A percentile compares a stretch with the other conserved stretches of the same genome.
phyloP scores from a whole-genome alignment of 768 basidiomycete genomes.

The Hortiboletus flavorubellus region DNA sequence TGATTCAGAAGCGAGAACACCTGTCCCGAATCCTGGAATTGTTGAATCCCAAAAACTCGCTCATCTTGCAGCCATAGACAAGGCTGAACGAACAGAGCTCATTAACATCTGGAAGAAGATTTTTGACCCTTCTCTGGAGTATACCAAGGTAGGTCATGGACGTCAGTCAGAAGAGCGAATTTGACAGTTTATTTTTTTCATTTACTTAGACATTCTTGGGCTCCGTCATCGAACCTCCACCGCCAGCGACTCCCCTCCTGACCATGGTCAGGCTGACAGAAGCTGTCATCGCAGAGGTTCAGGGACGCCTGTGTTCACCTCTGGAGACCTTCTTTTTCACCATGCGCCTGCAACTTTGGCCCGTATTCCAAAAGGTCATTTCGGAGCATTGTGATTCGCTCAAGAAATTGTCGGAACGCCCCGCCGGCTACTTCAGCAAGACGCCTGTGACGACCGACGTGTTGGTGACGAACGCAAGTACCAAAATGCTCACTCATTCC shows the following conservation, averaged over 20 bases:
- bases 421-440: conserved; percentile 60
- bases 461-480: conserved; percentile 56
- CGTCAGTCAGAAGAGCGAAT: not conserved
- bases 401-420: conserved; percentile 78
- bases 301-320: conserved; percentile 73
- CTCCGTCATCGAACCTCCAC: conserved; percentile 66
- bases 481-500: not conserved
- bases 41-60: conserved; percentile 24
- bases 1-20: conserved; percentile 50
- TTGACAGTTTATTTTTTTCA: not conserved
- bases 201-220: conserved; percentile 59
- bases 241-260: conserved; percentile 72
- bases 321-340: conserved; percentile 79
- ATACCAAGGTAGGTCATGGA: conserved; percentile 59
- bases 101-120: conserved; percentile 86
- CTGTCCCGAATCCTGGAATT: conserved; percentile 27
- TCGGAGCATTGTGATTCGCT: conserved; percentile 78
- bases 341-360: conserved; percentile 87
- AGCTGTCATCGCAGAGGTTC: conserved; percentile 68
- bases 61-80: conserved; percentile 38
- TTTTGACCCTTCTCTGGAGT: conserved; percentile 87
- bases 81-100: conserved; percentile 57
- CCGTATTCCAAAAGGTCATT: conserved; percentile 88
- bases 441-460: conserved; percentile 63
- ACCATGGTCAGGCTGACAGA: conserved; percentile 93